These are phyloP conservation scores for Neoascochyta sp. DNA, from an alignment of 2,329 filamentous ascomycete species.

Conservation along the genomic window DNA sequence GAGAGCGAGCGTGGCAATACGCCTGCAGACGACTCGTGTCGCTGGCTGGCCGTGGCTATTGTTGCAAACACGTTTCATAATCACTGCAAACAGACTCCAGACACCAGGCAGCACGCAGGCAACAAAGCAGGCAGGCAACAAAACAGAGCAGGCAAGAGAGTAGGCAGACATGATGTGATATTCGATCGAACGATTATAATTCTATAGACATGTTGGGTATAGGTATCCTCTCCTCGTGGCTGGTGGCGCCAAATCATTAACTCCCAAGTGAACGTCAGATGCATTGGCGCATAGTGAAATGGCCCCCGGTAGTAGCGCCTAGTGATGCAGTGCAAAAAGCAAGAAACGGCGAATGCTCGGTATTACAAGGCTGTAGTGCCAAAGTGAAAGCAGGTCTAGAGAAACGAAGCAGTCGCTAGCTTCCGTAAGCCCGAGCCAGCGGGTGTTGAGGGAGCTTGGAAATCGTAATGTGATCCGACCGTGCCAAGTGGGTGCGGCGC, in stretches of 20 bases:
- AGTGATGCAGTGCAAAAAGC: conserved; percentile 30
- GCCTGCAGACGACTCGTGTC: too few relatives aligned
- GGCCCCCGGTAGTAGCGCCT: conserved; percentile 26
- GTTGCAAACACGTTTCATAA: too few relatives aligned
- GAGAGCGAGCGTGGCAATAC: too few relatives aligned
- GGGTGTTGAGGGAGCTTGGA: too few relatives aligned
- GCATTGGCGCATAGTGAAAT: conserved; percentile 13
- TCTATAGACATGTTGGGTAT: conserved; percentile 13
- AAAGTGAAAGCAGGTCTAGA: conserved; percentile 25
- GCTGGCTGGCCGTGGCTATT: too few relatives aligned
- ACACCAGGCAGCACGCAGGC: too few relatives aligned
- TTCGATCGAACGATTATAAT: conserved; percentile 9
- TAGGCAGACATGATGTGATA: conserved; percentile 8
- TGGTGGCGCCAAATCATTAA: conserved; percentile 19
- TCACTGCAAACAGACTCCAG: too few relatives aligned
- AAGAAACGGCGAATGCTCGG: conserved; percentile 26
- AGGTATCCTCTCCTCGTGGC: conserved; percentile 23
- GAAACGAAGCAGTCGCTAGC: conserved; percentile 15
- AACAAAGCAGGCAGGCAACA: neutral
- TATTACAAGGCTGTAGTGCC: conserved; percentile 31
- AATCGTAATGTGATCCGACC: too few relatives aligned
- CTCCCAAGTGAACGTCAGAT: conserved; percentile 18
- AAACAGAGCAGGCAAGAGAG: conserved; percentile 1
- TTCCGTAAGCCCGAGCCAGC: conserved; percentile 38
- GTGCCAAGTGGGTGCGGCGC: too few relatives aligned